Evolutionary conservation across 2,329 filamentous ascomycete genomes (phyloP).

Genomic region (Colletotrichum theobromicola): DNA sequence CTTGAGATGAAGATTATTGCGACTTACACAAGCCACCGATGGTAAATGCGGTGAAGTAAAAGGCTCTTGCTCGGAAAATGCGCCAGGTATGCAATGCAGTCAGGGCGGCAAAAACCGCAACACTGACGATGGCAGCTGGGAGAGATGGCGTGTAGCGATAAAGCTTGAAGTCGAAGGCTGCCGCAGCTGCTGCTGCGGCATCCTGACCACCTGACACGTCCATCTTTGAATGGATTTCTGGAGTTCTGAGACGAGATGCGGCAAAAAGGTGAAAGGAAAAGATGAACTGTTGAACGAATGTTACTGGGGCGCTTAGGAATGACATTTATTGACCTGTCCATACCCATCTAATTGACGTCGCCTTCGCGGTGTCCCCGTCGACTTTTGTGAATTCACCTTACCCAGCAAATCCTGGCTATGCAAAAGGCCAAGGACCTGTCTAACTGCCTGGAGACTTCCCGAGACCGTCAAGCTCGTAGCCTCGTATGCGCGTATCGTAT

Average conservation of each 20-base stretch:
- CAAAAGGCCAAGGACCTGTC: background rate
- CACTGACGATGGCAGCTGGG: constrained; percentile 5
- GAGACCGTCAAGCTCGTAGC: background rate
- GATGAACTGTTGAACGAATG: background rate
- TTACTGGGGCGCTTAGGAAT: fast-evolving
- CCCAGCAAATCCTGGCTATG: background rate
- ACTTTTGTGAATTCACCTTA: background rate
- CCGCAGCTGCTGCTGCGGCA: background rate
- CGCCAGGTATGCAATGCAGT: constrained; percentile 9
- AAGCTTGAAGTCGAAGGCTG: constrained; percentile 17
- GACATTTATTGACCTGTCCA: fast-evolving
- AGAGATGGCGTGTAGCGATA: constrained; percentile 23
- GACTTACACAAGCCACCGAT: constrained; percentile 22
- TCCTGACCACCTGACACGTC: background rate
- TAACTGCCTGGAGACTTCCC: background rate
- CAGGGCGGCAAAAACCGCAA: constrained; percentile 7
- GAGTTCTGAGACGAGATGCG: background rate
- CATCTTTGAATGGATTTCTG: background rate
- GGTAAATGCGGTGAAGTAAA: constrained; percentile 20
- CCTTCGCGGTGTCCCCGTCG: background rate
- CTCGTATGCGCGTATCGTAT: background rate
- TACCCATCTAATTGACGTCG: background rate
- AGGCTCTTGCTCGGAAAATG: constrained; percentile 1
- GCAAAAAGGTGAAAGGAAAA: background rate
- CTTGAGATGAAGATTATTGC: fast-evolving